Evolutionary conservation across 345 rosid genomes (phyloP), one percentile per base, ranked within the genome.

Genomic region (Eutrema heterophyllum): DNA sequence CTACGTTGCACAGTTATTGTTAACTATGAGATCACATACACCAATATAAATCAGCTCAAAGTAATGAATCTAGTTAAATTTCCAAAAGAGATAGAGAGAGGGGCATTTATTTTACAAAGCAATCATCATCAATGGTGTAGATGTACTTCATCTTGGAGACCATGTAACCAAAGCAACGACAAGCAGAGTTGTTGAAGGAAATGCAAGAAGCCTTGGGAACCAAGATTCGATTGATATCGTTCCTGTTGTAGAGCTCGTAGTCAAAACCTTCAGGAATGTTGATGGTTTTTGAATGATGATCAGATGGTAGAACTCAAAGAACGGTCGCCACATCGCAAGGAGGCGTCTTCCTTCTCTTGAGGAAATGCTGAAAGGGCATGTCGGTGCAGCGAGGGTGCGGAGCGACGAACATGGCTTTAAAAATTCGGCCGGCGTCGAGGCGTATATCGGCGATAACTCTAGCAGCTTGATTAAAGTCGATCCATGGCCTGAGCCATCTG

Each of bases 101-200:
- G 8, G 29, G 38, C 8, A 57, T 83, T 70, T 21, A 21, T 21
- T 21, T 21, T 81, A 86, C 89, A 79, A 86, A 86, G 81, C 89
- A 86, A 56, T 86, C 89, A 48, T 86, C 89, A 36, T 86, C 89
- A 75, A 86, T 82, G 79, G 87, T 86, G 83, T 73, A 86, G 60
- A 86, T 80, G 44, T 84, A 84, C 72, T 84, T 86, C 84, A 81
- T 86, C 79, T 81, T 86, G 65, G 89, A 82, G 27, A 86, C 78
- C 85, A 86, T 73, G 80, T 82, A 86, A n/a, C 86, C 89, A 26
- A 86, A 84, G 82, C 86, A 86, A 26, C 87, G 83, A 39, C 89
- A 86, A 68, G 75, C 76, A 64, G 75, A 70, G 46, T 76, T 76
- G 58, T 76, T 76, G 54, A 76, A 76, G 3, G 80, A 76, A 38